Evolutionary conservation across 2,329 filamentous ascomycete species (phyloP).

Genomic region (Paraphaeosphaeria sporulosa): DNA sequence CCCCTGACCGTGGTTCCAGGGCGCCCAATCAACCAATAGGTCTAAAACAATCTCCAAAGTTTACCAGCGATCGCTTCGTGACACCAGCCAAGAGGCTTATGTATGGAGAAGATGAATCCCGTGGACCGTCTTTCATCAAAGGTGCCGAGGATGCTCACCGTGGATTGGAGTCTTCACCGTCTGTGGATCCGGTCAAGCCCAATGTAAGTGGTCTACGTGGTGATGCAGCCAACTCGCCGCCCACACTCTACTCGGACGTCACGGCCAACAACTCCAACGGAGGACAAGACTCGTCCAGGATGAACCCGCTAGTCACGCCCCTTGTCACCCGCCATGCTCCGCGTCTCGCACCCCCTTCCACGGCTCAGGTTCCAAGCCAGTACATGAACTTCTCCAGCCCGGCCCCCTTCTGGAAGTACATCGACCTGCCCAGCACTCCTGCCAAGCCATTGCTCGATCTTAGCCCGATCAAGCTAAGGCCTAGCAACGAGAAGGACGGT

Average conservation of each 20-base stretch:
- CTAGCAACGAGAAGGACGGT: conserved; percentile 37
- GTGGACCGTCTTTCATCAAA: conserved; percentile 32
- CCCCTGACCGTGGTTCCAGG: conserved; percentile 61
- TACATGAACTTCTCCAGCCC: conserved; percentile 87
- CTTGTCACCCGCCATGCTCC: conserved; percentile 77
- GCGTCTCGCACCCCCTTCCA: conserved; percentile 79
- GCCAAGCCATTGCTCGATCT: conserved; percentile 52
- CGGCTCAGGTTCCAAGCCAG: conserved; percentile 80
- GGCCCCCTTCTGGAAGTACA: conserved; percentile 88
- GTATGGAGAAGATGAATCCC: conserved; percentile 36
- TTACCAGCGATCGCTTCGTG: conserved; percentile 38
- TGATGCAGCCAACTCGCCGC: conserved; percentile 46
- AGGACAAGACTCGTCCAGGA: conserved; percentile 33
- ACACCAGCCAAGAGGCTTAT: conserved; percentile 46
- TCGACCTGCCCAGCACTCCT: conserved; percentile 78
- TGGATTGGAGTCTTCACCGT: conserved; percentile 41
- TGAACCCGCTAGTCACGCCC: conserved; percentile 64
- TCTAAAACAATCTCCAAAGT: conserved; percentile 43
- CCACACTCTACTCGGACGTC: conserved; percentile 46
- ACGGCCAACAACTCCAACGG: conserved; percentile 40
- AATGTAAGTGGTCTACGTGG: conserved; percentile 42
- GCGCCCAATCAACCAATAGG: conserved; percentile 30
- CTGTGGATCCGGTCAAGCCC: conserved; percentile 41
- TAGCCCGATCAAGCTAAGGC: conserved; percentile 47
- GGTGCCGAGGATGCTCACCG: conserved; percentile 27